Evolutionary conservation across 768 basidiomycete species (phyloP), one percentile per base, ranked within the genome.

Genomic region (Collybia sp.): DNA sequence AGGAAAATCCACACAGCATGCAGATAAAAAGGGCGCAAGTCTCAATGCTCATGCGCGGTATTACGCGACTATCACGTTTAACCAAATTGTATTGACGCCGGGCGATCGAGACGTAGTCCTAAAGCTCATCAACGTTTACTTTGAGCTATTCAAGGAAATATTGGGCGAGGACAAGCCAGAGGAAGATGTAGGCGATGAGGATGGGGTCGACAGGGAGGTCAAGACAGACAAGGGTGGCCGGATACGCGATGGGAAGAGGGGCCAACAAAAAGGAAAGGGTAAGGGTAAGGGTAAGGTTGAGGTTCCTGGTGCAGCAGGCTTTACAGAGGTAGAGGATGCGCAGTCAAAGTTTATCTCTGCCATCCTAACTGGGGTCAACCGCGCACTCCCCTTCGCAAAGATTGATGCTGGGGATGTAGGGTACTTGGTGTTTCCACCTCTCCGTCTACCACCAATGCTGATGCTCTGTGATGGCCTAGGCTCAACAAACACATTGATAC

Each of bases 41-140:
- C 25, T 25, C 8, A 83, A 82, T 53, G 68, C 75, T 12, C 93
- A 97, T 63, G 86, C 85, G 0, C 77, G 85, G 42, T 99, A 98
- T 66, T 99, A 97, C 62, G 82, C 91, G 12, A 75, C 87, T 5
- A 92, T 96, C 58, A 96, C 96, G 0, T 83, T 97, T 54, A 97
- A 97, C 62, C 96, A 98, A 65, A 83, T 94, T 47, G 80, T 92
- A 34, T 72, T 97, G 25, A 68, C 73, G 9, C 73, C 77, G 5
- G 69, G 61, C 13, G 93, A 96, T 54, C 71, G 77, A 8, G 80
- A 80, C 0, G 87, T 93, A 9, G 87, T 93, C 12, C 65, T 82
- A 39, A 76, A 80, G 49, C 72, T 97, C 49, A 82, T 97, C 15
- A 86, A 93, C 42, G 76, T 93, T 3, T 97, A 98, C 66, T 99